Evolutionary conservation across 139 green algal species (phyloP).

Genomic region (Choricystis sp.): DNA sequence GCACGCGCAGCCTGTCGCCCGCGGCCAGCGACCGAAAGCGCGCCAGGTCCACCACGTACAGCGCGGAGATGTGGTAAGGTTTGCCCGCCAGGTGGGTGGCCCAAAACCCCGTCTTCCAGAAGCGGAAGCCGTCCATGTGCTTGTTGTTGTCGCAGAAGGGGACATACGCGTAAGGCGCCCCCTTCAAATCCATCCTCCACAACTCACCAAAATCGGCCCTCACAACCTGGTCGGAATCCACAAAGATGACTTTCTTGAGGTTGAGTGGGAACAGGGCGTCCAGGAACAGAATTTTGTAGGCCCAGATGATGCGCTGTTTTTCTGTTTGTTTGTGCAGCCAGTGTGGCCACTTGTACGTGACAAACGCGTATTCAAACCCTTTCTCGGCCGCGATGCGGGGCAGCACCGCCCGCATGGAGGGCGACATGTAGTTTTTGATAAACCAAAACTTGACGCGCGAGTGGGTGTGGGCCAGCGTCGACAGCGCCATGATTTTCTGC

Average conservation of each 20-base stretch:
- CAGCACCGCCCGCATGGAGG: slow-evolving; percentile 36
- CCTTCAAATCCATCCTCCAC: slow-evolving; percentile 83
- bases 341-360: slow-evolving; percentile 98
- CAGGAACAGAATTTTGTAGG: slow-evolving; percentile 96
- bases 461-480: slow-evolving; percentile 72
- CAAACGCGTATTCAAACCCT: slow-evolving; percentile 82
- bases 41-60: slow-evolving; percentile 93
- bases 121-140: slow-evolving; percentile 92
- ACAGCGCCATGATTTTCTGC: slow-evolving; percentile 98
- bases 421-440: slow-evolving; percentile 99
- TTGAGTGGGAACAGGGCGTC: slow-evolving; percentile 93
- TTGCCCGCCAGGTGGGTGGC: slow-evolving; percentile 75
- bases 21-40: slow-evolving; percentile 60
- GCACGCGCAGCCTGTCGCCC: slow-evolving; percentile 63
- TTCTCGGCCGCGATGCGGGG: slow-evolving; percentile 73
- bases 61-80: slow-evolving; percentile 93
- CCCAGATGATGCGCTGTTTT: slow-evolving; percentile 90
- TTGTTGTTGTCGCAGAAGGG: slow-evolving; percentile 97
- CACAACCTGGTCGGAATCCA: slow-evolving; percentile 92
- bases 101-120: slow-evolving; percentile 99
- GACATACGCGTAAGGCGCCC: slow-evolving; percentile 84
- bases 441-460: slow-evolving; percentile 95
- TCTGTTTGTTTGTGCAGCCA: slow-evolving; percentile 93
- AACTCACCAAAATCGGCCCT: slow-evolving; percentile 79
- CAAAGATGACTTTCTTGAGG: slow-evolving; percentile 88